These are phyloP conservation scores for Trichoderma cornu-damae DNA, from an alignment of 2,329 filamentous ascomycete species.

Conservation along the genomic window DNA sequence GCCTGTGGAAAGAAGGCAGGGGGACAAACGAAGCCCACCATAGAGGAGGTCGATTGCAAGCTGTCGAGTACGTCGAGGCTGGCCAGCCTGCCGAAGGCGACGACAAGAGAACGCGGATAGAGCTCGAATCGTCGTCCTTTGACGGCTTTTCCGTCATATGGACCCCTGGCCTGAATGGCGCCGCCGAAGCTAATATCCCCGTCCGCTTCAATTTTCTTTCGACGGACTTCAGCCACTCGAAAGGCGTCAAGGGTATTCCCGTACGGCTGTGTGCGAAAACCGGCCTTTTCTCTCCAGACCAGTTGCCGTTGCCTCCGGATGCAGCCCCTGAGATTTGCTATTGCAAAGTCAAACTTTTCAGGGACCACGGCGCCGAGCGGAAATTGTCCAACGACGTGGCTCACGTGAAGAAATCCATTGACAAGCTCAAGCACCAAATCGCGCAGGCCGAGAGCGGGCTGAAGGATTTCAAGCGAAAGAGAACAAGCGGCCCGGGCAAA, in stretches of 20 bases:
- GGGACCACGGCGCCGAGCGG: constrained; percentile 90
- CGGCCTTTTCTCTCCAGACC: constrained; percentile 54
- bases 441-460: constrained; percentile 66
- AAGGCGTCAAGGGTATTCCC: constrained; percentile 95
- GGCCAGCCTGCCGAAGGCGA: constrained; percentile 55
- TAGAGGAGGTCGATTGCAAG: constrained; percentile 83
- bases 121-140: constrained; percentile 74
- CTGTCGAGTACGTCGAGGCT: constrained; percentile 84
- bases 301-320: constrained; percentile 43
- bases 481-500: constrained; percentile 47
- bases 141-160: constrained; percentile 91
- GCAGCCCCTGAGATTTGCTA: constrained; percentile 70
- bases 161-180: constrained; percentile 66
- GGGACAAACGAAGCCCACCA: constrained; percentile 96
- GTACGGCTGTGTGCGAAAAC: constrained; percentile 92
- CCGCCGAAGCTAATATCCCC: constrained; percentile 74
- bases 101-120: constrained; percentile 62
- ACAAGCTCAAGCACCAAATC: constrained; percentile 93
- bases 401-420: constrained; percentile 93
- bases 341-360: constrained; percentile 95
- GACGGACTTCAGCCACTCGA: constrained; percentile 97
- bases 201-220: constrained; percentile 98
- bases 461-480: constrained; percentile 64
- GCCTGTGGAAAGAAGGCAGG: constrained; percentile 88
- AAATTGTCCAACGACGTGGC: constrained; percentile 93